These are phyloP conservation scores for Metarhizium brunneum DNA, from an alignment of 2,329 filamentous ascomycete species.

Conservation along the genomic window DNA sequence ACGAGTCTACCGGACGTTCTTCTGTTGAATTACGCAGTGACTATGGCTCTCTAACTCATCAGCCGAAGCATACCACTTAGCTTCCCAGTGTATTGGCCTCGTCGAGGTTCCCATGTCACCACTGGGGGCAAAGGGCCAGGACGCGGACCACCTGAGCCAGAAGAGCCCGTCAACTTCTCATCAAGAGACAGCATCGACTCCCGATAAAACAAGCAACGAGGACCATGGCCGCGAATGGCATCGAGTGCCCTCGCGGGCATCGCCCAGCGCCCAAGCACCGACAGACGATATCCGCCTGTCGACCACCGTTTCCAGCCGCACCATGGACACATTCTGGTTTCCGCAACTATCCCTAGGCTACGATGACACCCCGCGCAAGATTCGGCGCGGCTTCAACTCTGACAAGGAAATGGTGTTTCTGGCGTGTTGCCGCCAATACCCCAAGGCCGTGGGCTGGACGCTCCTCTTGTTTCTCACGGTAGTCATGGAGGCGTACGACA, in stretches of 20 bases:
- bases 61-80: no score
- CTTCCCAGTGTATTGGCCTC: neutral
- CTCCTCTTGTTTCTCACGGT: constrained; percentile 15
- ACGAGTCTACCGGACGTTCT: no score
- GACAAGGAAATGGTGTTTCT: constrained; percentile 14
- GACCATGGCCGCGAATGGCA: neutral
- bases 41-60: no score
- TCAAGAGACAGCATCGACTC: neutral
- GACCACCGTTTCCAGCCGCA: neutral
- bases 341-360: neutral
- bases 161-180: neutral
- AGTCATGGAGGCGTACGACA: constrained; percentile 17
- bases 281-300: neutral
- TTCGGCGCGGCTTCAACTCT: constrained; percentile 2
- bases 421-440: constrained; percentile 13
- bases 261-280: neutral
- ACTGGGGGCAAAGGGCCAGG: neutral
- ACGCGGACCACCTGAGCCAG: neutral
- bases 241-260: neutral
- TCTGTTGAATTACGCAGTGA: no score
- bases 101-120: neutral
- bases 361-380: neutral
- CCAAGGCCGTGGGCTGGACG: constrained; percentile 16
- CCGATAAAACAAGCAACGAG: neutral
- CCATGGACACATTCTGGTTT: neutral